Base-by-base conservation (phyloP, 176 grass and related monocot species). In the Pharus latifolius region DNA sequence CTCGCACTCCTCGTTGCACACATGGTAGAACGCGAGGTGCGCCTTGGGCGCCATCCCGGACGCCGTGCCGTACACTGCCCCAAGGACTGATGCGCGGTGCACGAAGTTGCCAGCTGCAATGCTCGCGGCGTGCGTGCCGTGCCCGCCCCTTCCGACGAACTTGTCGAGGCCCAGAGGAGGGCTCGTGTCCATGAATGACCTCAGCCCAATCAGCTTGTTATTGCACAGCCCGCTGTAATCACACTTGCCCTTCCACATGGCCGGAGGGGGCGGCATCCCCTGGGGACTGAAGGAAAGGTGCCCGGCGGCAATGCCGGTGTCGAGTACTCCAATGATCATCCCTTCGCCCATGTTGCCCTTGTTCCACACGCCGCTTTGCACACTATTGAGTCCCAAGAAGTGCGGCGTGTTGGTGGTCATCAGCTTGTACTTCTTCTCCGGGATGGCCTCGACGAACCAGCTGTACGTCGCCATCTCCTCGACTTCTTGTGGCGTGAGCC, bases 211-310 rank as follows among this genome's bases (percentile, higher is more conserved):
- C 17, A 87, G 32, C 18, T 68, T 82, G 7, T 78, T 87, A 66
- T 74, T 87, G 67, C 84, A 87, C 0, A 44, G 7, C 27, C 46
- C 26, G 29, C 9, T 13, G 15, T 74, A 34, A 42, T 87, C 84
- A 16, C 84, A 82, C 20, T 69, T 46, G 24, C 73, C 84, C 52
- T 78, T 87, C 84, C 73, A 87, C 45, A 78, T 82, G 3, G 51
- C 49, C 35, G 78, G 73, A 19, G 73, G 60, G 9, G 60, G 31
- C 1, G 19, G 42, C 84, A 78, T 87, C 25, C 20, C 84, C 22
- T 63, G 19, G 48, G 50, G 55, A 25, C n/a, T 23, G 24, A 67
- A 47, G 1, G 60, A 46, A 8, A 75, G 25, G 15, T 78, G 67
- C 10, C 41, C 67, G 0, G 33, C 26, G 9, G 22, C 19, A 33